Evolutionary conservation across 2,329 filamentous ascomycete species (phyloP), one percentile per base, ranked within the genome.

Genomic region (Pezicula rhizophila): DNA sequence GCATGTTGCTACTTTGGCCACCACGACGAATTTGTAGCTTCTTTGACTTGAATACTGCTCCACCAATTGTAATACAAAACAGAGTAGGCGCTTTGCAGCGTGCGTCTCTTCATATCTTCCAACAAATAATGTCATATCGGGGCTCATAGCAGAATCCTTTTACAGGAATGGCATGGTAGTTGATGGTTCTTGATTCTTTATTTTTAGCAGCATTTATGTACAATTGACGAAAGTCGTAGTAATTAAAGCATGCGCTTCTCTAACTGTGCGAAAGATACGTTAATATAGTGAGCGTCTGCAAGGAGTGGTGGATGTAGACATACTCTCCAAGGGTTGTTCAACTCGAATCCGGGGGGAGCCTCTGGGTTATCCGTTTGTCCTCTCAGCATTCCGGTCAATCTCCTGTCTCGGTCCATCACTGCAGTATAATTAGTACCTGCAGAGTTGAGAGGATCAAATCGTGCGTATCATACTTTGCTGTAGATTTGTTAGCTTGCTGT

Each of bases 371-470:
- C 67, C 31, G 62, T 65, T 54, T 70, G 68, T 43, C 68, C 68
- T 55, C 68, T 63, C 51, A 68, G 53, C 31, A 45, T 62, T 47
- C 68, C 67, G 12, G 68, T 70, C 55, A 70, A 61, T 51, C 68
- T 66, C 45, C 65, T 56, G 50, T 70, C 68, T 38, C 68, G 64
- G 49, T 69, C 66, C 67, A 70, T 70, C 68, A 70, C 68, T 70
- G 39, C 28, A 31, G 15, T 34, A 15, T 8, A 40, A 51, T 63
- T 46, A 62, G 55, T 39, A 33, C 28, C 31, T 11, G 15, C 14
- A 8, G 12, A 12, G 1, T 23, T 34, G 14, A 46, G 35, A n/a
- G 12, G 15, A 26, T 18, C 12, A n/a, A 6, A 31, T 23, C 2
- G 31, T 23, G 23, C 18, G 25, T 44, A 17, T n/a, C 18, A 20